Base-by-base conservation (phyloP, 2,329 filamentous ascomycete genomes). In the Macrophomina tecta region DNA sequence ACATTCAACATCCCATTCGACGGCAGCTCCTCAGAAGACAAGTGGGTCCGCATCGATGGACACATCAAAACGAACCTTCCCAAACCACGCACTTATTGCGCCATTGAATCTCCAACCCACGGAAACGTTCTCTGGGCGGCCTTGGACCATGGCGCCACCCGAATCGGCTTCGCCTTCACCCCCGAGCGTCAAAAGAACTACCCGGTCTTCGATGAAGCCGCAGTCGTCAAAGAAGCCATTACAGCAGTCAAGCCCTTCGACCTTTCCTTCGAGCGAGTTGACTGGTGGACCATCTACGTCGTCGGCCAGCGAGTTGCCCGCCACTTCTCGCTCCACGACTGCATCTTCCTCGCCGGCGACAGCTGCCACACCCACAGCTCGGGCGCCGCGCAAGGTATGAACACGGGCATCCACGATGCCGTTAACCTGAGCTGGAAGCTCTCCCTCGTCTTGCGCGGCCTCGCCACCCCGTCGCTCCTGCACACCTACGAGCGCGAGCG, bases 321-420 rank as follows among this genome's bases (percentile, higher is more conserved):
- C 16, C 69, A 69, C 2, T 76, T 78, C 67, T 74, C 70, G 49
- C 67, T 69, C 5, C 77, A 79, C 28, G 81, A 82, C 2, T 80
- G 84, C 3, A 77, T 85, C 3, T 83, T 88, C 52, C 75, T 89
- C 0, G 85, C 83, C 1, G 86, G 86, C 14, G 86, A 89, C 66
- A 85, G 86, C 5, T 84, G 84, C 1, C 86, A 88, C 68, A 85
- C 85, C 12, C 85, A 87, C 68, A 84, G 79, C 45, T 84, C 84
- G 0, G 82, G 82, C 0, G 86, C 85, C 2, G 86, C 84, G 0
- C 85, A 87, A 70, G 86, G 86, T 0, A 84, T 88, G 83, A 87
- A 88, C 70, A 84, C 84, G 0, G 85, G 85, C 0, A 79, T 87
- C 23, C 82, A 84, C 30, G 85, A 87, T 66, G 81, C 83, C 0